Base-by-base conservation (phyloP, 108 stramenopile genomes). In the Craspedostauros australis region DNA sequence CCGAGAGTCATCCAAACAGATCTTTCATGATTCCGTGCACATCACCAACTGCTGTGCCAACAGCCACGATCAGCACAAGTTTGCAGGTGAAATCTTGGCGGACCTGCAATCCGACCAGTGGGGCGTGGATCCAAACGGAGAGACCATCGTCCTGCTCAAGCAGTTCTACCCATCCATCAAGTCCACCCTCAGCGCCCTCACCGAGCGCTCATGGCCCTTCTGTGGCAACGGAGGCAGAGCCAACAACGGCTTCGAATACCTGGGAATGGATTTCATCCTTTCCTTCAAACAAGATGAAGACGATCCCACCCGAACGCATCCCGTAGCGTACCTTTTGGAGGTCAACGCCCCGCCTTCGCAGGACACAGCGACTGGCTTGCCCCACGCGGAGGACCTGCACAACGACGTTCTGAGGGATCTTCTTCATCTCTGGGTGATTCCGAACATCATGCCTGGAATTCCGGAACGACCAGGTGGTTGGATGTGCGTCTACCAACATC, bases 11-110 rank as follows among this genome's bases (percentile, higher is more conserved):
- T 18, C 12, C 5, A 34, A 18, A 9, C 23, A 54, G 27, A 36
- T n/a, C 24, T 60, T 60, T 5, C 46, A 69, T 22, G 57, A 61
- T 28, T 76, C 73, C 14, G 74, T 84, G 21, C 91, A 92, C 42
- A 85, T 92, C 50, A 86, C 91, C 34, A 92, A 92, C 48, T 92
- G 91, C 50, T 92, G 91, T 54, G 84, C 84, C 15, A 92, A 92
- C 43, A 75, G 73, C 54, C 84, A 88, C 40, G 83, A 92, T 54
- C 39, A 34, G 4, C 59, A 25, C 24, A 74, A 77, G 46, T 92
- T 92, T 66, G 64, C 80, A 15, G 91, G 91, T 3, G 91, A 92
- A 59, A 92, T 92, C 60, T 83, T 82, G 32, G 84, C 82, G 12
- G 72, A 83, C 51, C 72, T 87, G 37, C 40, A 47, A 44, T 28